A percentile compares a stretch with the other conserved stretches of the same genome.
phyloP scores from a whole-genome alignment of 2,329 filamentous ascomycete genomes.

The Huntiella decipiens region DNA sequence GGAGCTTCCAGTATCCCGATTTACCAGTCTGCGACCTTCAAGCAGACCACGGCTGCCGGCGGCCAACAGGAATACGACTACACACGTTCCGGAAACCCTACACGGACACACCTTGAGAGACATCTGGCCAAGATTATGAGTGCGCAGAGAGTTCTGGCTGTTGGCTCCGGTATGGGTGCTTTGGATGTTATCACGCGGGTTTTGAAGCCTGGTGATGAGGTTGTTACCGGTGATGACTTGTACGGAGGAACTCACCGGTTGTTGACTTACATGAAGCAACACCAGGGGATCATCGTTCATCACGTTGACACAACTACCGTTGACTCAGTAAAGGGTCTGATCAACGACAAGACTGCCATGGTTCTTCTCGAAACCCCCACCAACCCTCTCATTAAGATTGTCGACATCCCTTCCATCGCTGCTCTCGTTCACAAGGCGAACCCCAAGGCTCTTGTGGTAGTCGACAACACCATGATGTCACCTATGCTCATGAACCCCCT shows the following conservation, averaged over 20 bases:
- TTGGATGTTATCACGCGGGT: slow-evolving; percentile 89
- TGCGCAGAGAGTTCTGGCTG: slow-evolving; percentile 72
- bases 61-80: slow-evolving; percentile 89
- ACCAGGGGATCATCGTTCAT: slow-evolving; percentile 82
- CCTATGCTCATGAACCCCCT: slow-evolving; percentile 87
- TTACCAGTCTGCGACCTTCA: slow-evolving; percentile 97
- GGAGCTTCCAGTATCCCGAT: slow-evolving; percentile 91
- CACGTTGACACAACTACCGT: slow-evolving; percentile 85
- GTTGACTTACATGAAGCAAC: slow-evolving; percentile 74
- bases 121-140: slow-evolving; percentile 99
- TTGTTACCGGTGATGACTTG: slow-evolving; percentile 89
- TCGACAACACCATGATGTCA: slow-evolving; percentile 98
- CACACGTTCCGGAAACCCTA: slow-evolving; percentile 92
- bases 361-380: slow-evolving; percentile 91
- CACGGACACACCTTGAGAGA: slow-evolving; percentile 83
- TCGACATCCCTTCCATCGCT: slow-evolving; percentile 72
- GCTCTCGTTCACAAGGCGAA: slow-evolving; percentile 59
- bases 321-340: slow-evolving; percentile 45
- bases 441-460: slow-evolving; percentile 61
- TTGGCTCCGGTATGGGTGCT: slow-evolving; percentile 93
- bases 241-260: slow-evolving; percentile 92
- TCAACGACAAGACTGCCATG: slow-evolving; percentile 77
- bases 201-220: slow-evolving; percentile 81
- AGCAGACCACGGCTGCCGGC: slow-evolving; percentile 63
- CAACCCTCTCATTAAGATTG: slow-evolving; percentile 95